Evolutionary conservation across 768 basidiomycete species (phyloP).

Genomic region (Kondoa subrosea): DNA sequence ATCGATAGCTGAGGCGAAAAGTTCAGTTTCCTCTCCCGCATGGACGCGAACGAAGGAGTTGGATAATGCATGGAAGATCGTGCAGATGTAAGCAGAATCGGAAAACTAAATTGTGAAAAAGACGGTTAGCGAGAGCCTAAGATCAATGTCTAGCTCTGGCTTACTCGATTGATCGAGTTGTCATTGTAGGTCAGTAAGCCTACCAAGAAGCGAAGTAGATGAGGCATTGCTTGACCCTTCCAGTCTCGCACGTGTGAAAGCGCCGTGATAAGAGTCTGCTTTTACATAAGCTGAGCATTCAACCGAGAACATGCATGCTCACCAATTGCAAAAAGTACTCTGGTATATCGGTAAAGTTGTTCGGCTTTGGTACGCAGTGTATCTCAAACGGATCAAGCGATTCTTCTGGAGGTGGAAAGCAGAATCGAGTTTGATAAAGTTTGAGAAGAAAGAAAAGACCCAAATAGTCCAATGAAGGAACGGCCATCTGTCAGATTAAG

Average conservation of each 20-base stretch:
- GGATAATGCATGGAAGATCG: slow-evolving; percentile 63
- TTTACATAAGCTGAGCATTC: neutral
- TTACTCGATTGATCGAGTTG: slow-evolving; percentile 54
- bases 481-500: slow-evolving; percentile 76
- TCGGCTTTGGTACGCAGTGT: slow-evolving; percentile 83
- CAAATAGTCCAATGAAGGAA: slow-evolving; percentile 64
- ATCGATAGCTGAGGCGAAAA: slow-evolving; percentile 44
- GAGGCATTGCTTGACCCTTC: slow-evolving; percentile 65
- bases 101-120: slow-evolving; percentile 49
- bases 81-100: slow-evolving; percentile 77
- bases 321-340: slow-evolving; percentile 95
- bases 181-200: slow-evolving; percentile 91
- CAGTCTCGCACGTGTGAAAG: slow-evolving; percentile 74
- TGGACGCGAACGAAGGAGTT: slow-evolving; percentile 46
- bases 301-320: slow-evolving; percentile 20
- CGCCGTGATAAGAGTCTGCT: slow-evolving; percentile 57
- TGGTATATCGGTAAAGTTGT: slow-evolving; percentile 75
- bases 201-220: slow-evolving; percentile 71
- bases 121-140: neutral
- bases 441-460: slow-evolving; percentile 93
- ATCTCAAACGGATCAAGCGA: slow-evolving; percentile 71
- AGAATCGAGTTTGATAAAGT: slow-evolving; percentile 75
- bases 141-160: slow-evolving; percentile 41
- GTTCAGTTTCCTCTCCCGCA: slow-evolving; percentile 61
- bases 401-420: slow-evolving; percentile 40